Conservation (phyloP, 371 early-diverging fungal genomes). For the Mucor irregularis region DNA sequence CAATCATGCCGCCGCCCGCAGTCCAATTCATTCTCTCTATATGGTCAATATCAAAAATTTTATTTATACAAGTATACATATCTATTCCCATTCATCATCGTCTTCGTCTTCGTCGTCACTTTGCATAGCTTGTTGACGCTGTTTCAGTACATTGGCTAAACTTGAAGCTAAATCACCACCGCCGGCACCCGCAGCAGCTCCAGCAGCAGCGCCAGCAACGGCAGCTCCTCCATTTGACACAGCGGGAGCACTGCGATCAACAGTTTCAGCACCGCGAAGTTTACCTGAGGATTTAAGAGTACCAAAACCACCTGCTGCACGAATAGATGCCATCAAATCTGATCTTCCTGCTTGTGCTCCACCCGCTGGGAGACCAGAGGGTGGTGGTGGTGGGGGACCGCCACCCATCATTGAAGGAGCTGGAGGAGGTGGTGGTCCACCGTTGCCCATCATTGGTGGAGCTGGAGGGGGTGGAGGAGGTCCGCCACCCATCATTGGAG, state of each 20-base stretch:
- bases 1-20: too few species aligned
- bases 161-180: conserved; percentile 38
- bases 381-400: conserved; percentile 13
- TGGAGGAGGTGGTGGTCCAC: conserved; percentile 21
- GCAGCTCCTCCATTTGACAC: not conserved
- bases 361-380: conserved; percentile 9
- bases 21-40: too few species aligned
- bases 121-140: conserved; percentile 46
- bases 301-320: conserved; percentile 47
- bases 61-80: not conserved
- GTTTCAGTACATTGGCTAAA: conserved; percentile 41
- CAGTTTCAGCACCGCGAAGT: conserved; percentile 6
- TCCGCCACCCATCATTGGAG: conserved; percentile 1
- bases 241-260: not conserved
- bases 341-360: conserved; percentile 12
- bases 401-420: conserved; percentile 7
- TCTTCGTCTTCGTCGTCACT: conserved; percentile 46
- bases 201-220: conserved; percentile 3
- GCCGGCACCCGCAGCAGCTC: conserved; percentile 23
- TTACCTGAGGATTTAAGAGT: conserved; percentile 33
- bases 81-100: conserved; percentile 38
- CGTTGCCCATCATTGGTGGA: conserved; percentile 10
- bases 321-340: conserved; percentile 46
- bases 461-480: conserved; percentile 28
- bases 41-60: too few species aligned